phyloP scores from a whole-genome alignment of 768 basidiomycete species.

The Rhodotorula toruloides region DNA sequence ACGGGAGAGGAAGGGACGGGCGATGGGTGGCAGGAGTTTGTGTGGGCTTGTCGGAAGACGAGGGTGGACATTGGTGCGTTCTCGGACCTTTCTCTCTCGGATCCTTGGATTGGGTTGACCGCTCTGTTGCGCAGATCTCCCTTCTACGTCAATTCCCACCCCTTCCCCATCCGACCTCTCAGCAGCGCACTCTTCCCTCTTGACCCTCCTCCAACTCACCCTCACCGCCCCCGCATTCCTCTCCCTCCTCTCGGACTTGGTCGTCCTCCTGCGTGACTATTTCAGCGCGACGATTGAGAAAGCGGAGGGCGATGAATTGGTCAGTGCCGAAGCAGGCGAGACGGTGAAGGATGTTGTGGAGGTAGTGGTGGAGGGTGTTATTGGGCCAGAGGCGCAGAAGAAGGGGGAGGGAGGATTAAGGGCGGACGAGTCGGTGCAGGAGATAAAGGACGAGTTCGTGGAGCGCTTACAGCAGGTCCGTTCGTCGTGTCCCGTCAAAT shows the following conservation, averaged over 20 bases:
- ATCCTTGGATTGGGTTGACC: neutral
- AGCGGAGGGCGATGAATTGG: neutral
- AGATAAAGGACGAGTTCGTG: slow-evolving; percentile 24
- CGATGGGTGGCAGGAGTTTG: slow-evolving; percentile 31
- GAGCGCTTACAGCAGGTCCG: slow-evolving; percentile 27
- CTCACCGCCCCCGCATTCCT: slow-evolving; percentile 22
- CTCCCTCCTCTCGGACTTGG: slow-evolving; percentile 18
- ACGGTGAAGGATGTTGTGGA: slow-evolving; percentile 4
- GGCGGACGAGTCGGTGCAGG: neutral
- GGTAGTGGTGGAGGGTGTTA: neutral
- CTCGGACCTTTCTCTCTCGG: no score
- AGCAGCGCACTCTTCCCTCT: neutral
- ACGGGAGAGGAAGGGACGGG: neutral
- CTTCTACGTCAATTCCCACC: neutral
- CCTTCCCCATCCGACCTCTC: neutral
- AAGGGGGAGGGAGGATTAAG: neutral
- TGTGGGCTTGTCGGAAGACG: neutral
- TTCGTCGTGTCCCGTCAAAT: neutral
- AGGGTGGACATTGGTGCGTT: slow-evolving; percentile 8
- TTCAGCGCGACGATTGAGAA: slow-evolving; percentile 4
- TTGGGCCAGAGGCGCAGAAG: neutral
- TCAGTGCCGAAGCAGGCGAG: neutral
- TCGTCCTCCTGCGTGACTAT: slow-evolving; percentile 19
- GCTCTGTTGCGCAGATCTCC: slow-evolving; percentile 2
- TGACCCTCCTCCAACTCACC: slow-evolving; percentile 17